Base-by-base conservation (phyloP, 192 early-diverging fungal genomes). In the Coemansia erecta region DNA sequence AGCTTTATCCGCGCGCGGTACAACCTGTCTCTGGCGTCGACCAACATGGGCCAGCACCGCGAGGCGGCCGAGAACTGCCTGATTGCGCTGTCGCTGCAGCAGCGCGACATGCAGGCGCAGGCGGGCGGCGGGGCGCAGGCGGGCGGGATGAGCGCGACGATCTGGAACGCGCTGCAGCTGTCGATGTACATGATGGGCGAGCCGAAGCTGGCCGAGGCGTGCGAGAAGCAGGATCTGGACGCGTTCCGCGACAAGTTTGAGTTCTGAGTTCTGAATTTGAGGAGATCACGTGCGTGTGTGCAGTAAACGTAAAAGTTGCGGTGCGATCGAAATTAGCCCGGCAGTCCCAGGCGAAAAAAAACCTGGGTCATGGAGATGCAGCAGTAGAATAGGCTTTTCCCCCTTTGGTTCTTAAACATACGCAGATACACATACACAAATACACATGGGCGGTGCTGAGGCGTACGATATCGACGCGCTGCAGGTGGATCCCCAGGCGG, bases 31-130 rank as follows among this genome's bases (percentile, higher is more conserved):
- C 89, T 99, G 45, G 85, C 86, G 21, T 94, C 91, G 61, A 91
- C 97, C 47, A 92, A 94, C 70, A 67, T 98, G 53, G 85, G 87
- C 12, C 85, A 91, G 70, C 91, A 94, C 61, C 73, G 80, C 15
- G 95, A 98, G 62, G 93, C 95, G 0, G 93, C 90, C 11, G 92
- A 94, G 58, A 93, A 99, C 76, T 73, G 98, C 28, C 74, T 99
- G 23, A 86, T 85, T n/a, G 91, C 94, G 6, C 74, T 99, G 42
- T 80, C 88, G 1, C 76, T 94, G 23, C 97, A 99, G 66, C 77
- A 83, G 70, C 82, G 86, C 33, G 81, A 86, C 53, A 63, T 81
- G 55, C 72, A 69, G 40, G 48, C 46, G 58, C n/a, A n/a, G n/a
- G n/a, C n/a, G n/a, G n/a, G n/a, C n/a, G 73, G 57, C 50, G 64